Base-by-base conservation (phyloP, 2,329 filamentous ascomycete species). In the Sclerotinia nivalis region DNA sequence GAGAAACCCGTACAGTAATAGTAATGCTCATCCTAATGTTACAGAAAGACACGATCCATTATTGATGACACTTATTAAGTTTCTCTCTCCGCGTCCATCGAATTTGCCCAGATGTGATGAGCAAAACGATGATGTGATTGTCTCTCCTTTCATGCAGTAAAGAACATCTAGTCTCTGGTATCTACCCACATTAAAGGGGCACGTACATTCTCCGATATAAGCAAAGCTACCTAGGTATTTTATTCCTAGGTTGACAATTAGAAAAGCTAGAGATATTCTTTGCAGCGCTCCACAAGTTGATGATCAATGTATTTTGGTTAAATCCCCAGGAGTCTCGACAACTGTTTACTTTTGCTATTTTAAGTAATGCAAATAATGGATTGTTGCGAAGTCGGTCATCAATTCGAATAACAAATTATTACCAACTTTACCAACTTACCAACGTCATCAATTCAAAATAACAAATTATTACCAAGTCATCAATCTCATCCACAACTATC, bases 71-170 rank as follows among this genome's bases (percentile, higher is more conserved):
- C 20, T 31, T 34, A 43, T 59, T 49, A 18, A 28, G 20, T 25
- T 50, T 20, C 20, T 18, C 13, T 2, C 45, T n/a, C 20, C 28
- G 8, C 43, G 22, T n/a, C 56, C 15, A 52, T 65, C 49, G 18
- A 28, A 40, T 52, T 22, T 28, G 34, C 34, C 49, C 18, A 52
- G 47, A 54, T 52, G 61, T 43, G 47, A 65, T 65, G 61, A 65
- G 61, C 47, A 65, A n/a, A 43, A 43, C 3, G 61, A 64, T 65
- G 61, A 65, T 65, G 47, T 52, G 60, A 64, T 64, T 64, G 47
- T 64, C 31, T 64, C 61, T 52, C 31, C 52, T 64, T 52, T 40
- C 45, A 64, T 52, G 47, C 45, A 64, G 45, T 34, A 64, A 13
- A 45, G 18, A 45, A 31, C 34, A 40, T 59, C 34, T 43, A 40